Base-by-base conservation (phyloP, 257 asterid genomes). In the Solanum medicagineum region DNA sequence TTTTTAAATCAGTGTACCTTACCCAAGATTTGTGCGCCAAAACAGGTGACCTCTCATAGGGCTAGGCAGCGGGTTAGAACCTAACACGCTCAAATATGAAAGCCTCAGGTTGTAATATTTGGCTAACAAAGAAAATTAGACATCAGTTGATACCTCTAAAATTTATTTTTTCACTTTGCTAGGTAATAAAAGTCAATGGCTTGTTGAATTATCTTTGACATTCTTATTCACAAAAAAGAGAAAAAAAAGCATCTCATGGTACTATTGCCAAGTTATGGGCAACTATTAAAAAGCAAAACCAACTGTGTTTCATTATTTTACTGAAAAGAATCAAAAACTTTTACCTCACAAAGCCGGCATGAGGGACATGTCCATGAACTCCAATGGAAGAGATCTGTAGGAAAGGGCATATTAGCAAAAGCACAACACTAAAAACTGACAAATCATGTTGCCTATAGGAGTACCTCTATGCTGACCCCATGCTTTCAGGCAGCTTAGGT, bases 331-430 rank as follows among this genome's bases (percentile, higher is more conserved):
- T 60, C 65, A 73, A 55, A 36, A 83, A 60, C 8, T 65, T 66
- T 87, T 91, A 97, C 99, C 99, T 97, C 99, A 85, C 99, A 97
- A 73, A 77, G 84, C 71, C 98, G 93, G 90, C 99, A 97, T 75
- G 98, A 95, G 84, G 99, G 98, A 89, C 99, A 97, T 26, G 92
- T 86, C 99, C 99, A 97, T 62, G 98, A 94, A 90, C 98, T 95
- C 99, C 98, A 97, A 89, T 97, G 99, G 88, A 97, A 95, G 87
- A 97, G 95, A 93, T 95, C 99, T 97, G 93, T 19, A 87, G 62
- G 68, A 45, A 87, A 85, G 77, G 70, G 85, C 89, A 83, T 20
- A 32, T 88, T 55, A 89, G 36, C 68, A 81, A 19, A 70, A 24
- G 65, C 65, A 80, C 45, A 87, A 81, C 60, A 80, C 81, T 17